phyloP scores from a whole-genome alignment of 768 basidiomycete species.

The Tylopilus sp. region DNA sequence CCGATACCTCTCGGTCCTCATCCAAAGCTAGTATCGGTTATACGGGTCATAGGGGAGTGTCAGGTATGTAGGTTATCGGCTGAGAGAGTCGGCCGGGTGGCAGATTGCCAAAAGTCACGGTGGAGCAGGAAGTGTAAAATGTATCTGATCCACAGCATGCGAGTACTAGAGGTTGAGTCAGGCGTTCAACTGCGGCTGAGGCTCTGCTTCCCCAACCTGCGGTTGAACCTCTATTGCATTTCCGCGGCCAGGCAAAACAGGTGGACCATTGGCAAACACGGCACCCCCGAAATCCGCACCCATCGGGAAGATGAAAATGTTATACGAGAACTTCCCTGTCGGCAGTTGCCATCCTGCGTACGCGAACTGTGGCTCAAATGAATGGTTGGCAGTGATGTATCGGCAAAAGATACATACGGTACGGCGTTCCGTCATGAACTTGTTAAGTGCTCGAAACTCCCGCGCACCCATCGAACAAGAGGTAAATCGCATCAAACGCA shows the following conservation, averaged over 20 bases:
- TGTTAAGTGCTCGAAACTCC: conserved; percentile 40
- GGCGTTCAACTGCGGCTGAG: not conserved
- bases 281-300: conserved; percentile 39
- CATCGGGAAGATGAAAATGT: conserved; percentile 47
- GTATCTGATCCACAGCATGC: too few species aligned
- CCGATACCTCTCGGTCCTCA: too few species aligned
- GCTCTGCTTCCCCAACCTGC: conserved; percentile 4
- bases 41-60: conserved; percentile 10
- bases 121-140: not conserved
- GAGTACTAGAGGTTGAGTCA: not conserved
- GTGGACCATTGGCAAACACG: conserved; percentile 53
- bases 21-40: too few species aligned
- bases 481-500: conserved; percentile 41
- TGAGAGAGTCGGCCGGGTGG: too few species aligned
- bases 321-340: conserved; percentile 40
- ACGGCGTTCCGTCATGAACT: conserved; percentile 40
- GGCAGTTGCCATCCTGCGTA: conserved; percentile 48
- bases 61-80: too few species aligned
- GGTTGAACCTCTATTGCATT: conserved; percentile 13
- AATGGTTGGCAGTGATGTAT: not conserved
- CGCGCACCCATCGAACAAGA: conserved; percentile 39
- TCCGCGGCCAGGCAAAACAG: conserved; percentile 33
- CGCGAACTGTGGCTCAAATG: conserved; percentile 40
- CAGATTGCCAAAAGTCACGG: too few species aligned
- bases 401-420: conserved; percentile 38